A percentile compares a stretch with the other conserved stretches of the same genome.
Evolutionary conservation across 805 yeast genomes (phyloP).

Genomic region (Candida qinlingensis): DNA sequence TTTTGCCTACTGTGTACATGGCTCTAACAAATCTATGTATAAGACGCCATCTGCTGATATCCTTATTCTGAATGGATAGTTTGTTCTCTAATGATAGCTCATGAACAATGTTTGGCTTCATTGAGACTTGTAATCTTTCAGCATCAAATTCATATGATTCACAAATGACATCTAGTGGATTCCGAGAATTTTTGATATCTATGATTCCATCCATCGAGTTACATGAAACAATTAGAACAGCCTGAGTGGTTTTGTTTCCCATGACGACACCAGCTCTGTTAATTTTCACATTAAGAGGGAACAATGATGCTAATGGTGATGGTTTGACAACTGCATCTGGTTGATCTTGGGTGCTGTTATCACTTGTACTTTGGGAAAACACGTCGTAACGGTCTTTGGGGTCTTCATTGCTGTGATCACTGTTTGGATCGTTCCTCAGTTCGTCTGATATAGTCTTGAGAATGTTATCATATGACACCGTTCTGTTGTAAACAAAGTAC

Average conservation of each 20-base stretch:
- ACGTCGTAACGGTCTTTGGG: conserved; percentile 13
- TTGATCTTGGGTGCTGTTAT: conserved; percentile 5
- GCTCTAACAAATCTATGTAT: too few relatives aligned
- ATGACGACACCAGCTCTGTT: conserved; percentile 67
- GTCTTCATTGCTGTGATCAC: conserved; percentile 11
- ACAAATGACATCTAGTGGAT: conserved; percentile 53
- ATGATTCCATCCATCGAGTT: conserved; percentile 47
- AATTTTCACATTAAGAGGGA: conserved; percentile 62
- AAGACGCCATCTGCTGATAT: too few relatives aligned
- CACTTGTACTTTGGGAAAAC: conserved; percentile 11
- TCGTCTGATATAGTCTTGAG: conserved; percentile 32
- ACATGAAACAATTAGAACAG: conserved; percentile 60
- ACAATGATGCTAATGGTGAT: conserved; percentile 26
- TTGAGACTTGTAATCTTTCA: conserved; percentile 48
- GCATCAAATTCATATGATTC: conserved; percentile 39
- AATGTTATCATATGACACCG: conserved; percentile 68
- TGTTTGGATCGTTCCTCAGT: conserved; percentile 7
- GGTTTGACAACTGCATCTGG: neutral
- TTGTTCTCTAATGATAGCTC: conserved; percentile 17
- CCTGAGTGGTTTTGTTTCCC: conserved; percentile 77
- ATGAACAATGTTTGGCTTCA: conserved; percentile 70
- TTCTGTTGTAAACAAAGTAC: conserved; percentile 74
- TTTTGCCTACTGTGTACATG: neutral
- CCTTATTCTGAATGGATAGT: too few relatives aligned
- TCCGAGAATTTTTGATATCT: conserved; percentile 48